Evolutionary conservation across 1,284 basidiomycete genomes (phyloP), one percentile per base, ranked within the genome.

Genomic region (Paramarasmius palmivorus): DNA sequence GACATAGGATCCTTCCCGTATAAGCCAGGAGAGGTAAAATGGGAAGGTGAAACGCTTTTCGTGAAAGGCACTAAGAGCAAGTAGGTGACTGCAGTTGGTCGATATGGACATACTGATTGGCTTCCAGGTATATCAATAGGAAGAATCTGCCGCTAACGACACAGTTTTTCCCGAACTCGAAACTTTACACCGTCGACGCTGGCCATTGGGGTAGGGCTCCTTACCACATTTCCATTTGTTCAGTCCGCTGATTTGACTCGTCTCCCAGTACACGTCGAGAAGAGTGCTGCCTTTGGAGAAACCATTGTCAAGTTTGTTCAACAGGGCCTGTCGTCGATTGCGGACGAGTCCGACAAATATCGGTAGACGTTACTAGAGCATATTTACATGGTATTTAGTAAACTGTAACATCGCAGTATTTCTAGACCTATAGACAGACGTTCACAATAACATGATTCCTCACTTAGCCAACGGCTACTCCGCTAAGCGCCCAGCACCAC

Each of bases 21-120:
- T 59, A 73, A 71, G 19, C 75, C 81, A 0, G 81, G 79, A 0
- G 81, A 89, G 58, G 69, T 69, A 14, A 70, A 58, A 3, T 94
- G 84, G 81, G 65, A 77, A 5, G 86, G 88, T 0, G 74, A 73
- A 42, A 81, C 87, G 0, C 67, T 95, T 9, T 90, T 93, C 58
- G 78, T 95, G 59, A 94, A 93, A 65, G 93, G 93, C 1, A 71
- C 72, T 23, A 85, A 83, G 71, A 92, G 88, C 82, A 82, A 80
- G 83, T 88, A 56, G 62, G 81, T 71, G 14, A 1, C n/a, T 15
- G 14, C 10, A 14, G 25, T 19, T 2, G 29, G 17, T 8, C 14
- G 12, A 15, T 7, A 17, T 15, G 14, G n/a, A n/a, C 41, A 25
- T 10, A 25, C 19, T 25, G 20, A 10, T 14, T 10, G 39, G 20